Evolutionary conservation across 2,329 filamentous ascomycete species (phyloP).

Genomic region (Aureobasidium sp.): DNA sequence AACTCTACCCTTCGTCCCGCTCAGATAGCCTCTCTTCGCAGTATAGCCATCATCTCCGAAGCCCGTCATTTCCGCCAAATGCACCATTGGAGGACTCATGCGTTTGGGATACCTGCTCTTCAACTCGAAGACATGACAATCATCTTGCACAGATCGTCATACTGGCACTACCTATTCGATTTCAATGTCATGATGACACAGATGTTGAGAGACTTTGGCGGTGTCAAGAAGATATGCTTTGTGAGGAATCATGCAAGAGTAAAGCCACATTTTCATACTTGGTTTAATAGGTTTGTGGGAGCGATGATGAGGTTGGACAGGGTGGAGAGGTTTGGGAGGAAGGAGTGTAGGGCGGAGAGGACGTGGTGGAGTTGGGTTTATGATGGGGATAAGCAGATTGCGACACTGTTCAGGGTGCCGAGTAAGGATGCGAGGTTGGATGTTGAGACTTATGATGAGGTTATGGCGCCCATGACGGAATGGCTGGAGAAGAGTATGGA

Average conservation of each 20-base stretch:
- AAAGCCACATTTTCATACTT: conserved; percentile 30
- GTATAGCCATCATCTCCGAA: conserved; percentile 26
- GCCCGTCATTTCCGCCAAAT: conserved; percentile 26
- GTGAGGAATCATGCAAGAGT: conserved; percentile 29
- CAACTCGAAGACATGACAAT: conserved; percentile 26
- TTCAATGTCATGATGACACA: conserved; percentile 25
- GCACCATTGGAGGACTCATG: conserved; percentile 25
- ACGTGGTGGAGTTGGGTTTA: conserved; percentile 35
- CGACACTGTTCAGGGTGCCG: conserved; percentile 25
- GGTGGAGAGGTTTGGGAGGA: conserved; percentile 30
- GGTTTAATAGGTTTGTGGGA: conserved; percentile 32
- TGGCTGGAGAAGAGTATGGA: conserved; percentile 29
- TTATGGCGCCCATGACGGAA: conserved; percentile 31
- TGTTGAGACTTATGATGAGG: conserved; percentile 31
- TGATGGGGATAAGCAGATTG: conserved; percentile 23
- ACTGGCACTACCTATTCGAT: conserved; percentile 30
- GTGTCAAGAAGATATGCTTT: conserved; percentile 29
- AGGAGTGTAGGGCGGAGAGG: conserved; percentile 24
- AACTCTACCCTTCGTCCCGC: conserved; percentile 19
- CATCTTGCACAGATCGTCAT: conserved; percentile 25
- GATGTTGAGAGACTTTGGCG: conserved; percentile 27
- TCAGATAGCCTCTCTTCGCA: conserved; percentile 27
- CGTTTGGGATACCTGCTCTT: conserved; percentile 26
- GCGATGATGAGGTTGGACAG: conserved; percentile 35
- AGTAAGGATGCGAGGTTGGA: conserved; percentile 24